Conservation (phyloP, 1,284 basidiomycete species). For the Singerocomus inundabilis region DNA sequence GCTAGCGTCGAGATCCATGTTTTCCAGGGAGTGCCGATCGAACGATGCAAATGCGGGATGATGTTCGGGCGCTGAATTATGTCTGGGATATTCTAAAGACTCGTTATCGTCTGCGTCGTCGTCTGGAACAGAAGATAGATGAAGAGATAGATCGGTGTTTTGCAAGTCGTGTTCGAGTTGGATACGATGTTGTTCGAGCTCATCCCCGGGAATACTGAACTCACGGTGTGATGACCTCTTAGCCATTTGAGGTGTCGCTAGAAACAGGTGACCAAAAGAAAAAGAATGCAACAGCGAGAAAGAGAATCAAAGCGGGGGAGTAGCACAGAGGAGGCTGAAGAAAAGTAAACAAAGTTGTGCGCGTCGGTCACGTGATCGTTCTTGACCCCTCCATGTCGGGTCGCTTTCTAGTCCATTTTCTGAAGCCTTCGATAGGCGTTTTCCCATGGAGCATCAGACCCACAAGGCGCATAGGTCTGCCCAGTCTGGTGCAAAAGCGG, state of each 20-base stretch:
- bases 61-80: slow-evolving; percentile 53
- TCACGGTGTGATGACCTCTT: slow-evolving; percentile 28
- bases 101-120: slow-evolving; percentile 42
- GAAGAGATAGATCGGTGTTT: slow-evolving; percentile 66
- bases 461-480: slow-evolving; percentile 79
- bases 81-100: slow-evolving; percentile 67
- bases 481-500: slow-evolving; percentile 70
- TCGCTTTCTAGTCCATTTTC: slow-evolving; percentile 7
- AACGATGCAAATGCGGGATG: slow-evolving; percentile 59
- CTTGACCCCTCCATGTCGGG: slow-evolving; percentile 18
- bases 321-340: neutral
- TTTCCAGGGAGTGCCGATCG: slow-evolving; percentile 54
- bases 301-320: slow-evolving; percentile 1
- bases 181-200: slow-evolving; percentile 68
- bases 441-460: slow-evolving; percentile 61
- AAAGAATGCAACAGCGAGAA: slow-evolving; percentile 14
- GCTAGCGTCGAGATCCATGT: slow-evolving; percentile 52
- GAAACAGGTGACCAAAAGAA: slow-evolving; percentile 12
- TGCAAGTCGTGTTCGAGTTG: slow-evolving; percentile 73
- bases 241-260: slow-evolving; percentile 26
- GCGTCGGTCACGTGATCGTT: slow-evolving; percentile 32
- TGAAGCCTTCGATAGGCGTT: neutral
- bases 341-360: slow-evolving; percentile 20
- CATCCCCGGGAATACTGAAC: slow-evolving; percentile 58
- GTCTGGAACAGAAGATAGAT: slow-evolving; percentile 48